Percentiles rank a stretch among this genome's conserved stretches.
These are phyloP conservation scores for Picochlorum costavermella DNA, from an alignment of 139 green algal genomes.

Conservation along the genomic window DNA sequence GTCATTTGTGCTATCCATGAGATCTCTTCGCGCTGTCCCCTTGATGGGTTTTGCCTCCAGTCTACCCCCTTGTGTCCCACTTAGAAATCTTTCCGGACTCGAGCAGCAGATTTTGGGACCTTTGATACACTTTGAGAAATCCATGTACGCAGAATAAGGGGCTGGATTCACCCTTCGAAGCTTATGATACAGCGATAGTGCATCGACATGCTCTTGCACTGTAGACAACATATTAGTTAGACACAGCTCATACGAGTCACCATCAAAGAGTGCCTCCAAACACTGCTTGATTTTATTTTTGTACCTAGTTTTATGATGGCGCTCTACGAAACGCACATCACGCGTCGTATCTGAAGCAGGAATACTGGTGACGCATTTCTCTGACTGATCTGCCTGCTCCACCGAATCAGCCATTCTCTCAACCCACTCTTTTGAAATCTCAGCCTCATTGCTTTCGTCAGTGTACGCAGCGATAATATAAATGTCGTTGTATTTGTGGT, in stretches of 20 bases:
- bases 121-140: conserved; percentile 24
- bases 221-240: conserved; percentile 58
- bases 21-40: conserved; percentile 51
- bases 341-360: background rate
- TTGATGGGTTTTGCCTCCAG: conserved; percentile 98
- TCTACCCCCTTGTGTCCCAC: conserved; percentile 43
- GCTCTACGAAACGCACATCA: background rate
- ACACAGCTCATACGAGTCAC: conserved; percentile 96
- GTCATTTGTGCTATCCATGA: conserved; percentile 46
- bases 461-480: conserved; percentile 60
- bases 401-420: background rate
- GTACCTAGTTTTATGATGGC: conserved; percentile 46
- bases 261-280: conserved; percentile 38
- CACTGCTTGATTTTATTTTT: conserved; percentile 62
- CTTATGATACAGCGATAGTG: conserved; percentile 58
- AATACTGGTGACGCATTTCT: background rate
- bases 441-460: background rate
- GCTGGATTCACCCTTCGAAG: conserved; percentile 86
- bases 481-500: conserved; percentile 62
- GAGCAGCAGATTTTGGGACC: conserved; percentile 62
- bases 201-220: conserved; percentile 8
- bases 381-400: background rate
- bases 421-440: conserved; percentile 12
- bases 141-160: conserved; percentile 84
- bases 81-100: conserved; percentile 94